Evolutionary conservation across 352 stramenopile species (phyloP).

Genomic region (Pythium pyrilobum): DNA sequence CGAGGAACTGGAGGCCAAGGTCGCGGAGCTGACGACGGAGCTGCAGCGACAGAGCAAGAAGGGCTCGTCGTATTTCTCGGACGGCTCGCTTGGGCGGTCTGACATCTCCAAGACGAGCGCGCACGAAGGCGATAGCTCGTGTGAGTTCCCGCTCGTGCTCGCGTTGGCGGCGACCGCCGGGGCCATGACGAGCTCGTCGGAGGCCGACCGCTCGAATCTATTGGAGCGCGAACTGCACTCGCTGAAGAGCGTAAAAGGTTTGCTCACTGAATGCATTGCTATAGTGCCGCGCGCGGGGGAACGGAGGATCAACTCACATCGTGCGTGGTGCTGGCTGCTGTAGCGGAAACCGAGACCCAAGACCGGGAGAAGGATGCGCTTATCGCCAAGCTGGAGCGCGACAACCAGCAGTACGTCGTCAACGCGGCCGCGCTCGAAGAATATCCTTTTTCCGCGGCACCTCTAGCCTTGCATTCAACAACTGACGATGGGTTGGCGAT

Average conservation of each 20-base stretch:
- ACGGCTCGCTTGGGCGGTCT: constrained; percentile 55
- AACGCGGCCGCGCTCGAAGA: constrained; percentile 82
- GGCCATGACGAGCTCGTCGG: constrained; percentile 62
- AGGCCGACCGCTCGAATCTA: constrained; percentile 55
- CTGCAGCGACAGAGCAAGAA: constrained; percentile 73
- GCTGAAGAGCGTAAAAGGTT: constrained; percentile 42
- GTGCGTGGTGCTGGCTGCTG: not conserved
- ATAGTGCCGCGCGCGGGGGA: not conserved
- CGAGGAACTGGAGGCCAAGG: constrained; percentile 58
- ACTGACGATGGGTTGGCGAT: too few species aligned
- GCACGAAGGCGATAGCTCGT: constrained; percentile 63
- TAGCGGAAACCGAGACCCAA: constrained; percentile 4
- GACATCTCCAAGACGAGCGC: constrained; percentile 68
- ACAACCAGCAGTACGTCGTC: constrained; percentile 82
- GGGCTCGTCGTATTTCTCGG: constrained; percentile 63
- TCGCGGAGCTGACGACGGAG: constrained; percentile 59
- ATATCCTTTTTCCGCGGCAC: constrained; percentile 59
- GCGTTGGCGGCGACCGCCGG: constrained; percentile 68
- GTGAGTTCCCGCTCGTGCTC: constrained; percentile 77
- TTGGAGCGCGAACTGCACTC: constrained; percentile 54
- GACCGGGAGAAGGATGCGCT: constrained; percentile 11
- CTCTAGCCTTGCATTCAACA: too few species aligned
- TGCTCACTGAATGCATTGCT: too few species aligned
- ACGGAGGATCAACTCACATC: not conserved
- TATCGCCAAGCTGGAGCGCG: constrained; percentile 75